A percentile compares a stretch with the other conserved stretches of the same genome.
These are phyloP conservation scores for Hericium rajendrae DNA, from an alignment of 768 basidiomycete species.

Conservation along the genomic window DNA sequence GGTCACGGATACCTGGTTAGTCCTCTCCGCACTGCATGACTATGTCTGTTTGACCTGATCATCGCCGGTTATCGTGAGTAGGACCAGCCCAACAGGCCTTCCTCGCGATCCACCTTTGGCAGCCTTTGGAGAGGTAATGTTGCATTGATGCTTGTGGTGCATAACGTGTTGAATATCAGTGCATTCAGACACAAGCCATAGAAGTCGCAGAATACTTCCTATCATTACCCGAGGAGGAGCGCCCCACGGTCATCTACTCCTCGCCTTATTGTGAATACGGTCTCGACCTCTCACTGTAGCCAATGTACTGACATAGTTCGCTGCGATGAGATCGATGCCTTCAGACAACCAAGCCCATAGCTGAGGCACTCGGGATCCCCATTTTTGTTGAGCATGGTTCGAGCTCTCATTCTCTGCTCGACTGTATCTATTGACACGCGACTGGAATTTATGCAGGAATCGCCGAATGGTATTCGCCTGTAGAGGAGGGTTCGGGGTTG, in stretches of 20 bases:
- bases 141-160: neutral
- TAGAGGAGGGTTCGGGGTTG: conserved; percentile 52
- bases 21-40: neutral
- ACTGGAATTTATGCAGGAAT: conserved; percentile 33
- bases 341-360: conserved; percentile 63
- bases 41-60: too few species aligned
- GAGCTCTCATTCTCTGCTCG: neutral
- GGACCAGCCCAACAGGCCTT: conserved; percentile 58
- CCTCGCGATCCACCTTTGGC: conserved; percentile 68
- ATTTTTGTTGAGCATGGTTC: conserved; percentile 74
- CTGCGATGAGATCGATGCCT: conserved; percentile 67
- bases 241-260: conserved; percentile 73
- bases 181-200: conserved; percentile 51
- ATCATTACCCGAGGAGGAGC: conserved; percentile 52
- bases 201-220: conserved; percentile 60
- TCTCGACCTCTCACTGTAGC: neutral
- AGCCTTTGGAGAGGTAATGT: conserved; percentile 53
- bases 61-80: conserved; percentile 17
- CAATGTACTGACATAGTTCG: too few species aligned
- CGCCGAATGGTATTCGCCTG: conserved; percentile 76
- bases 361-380: conserved; percentile 52
- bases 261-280: conserved; percentile 67
- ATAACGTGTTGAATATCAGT: neutral
- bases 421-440: too few species aligned
- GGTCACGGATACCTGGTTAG: conserved; percentile 57